phyloP scores from a whole-genome alignment of 495 filamentous ascomycete genomes.

The Lasiosphaeria hispida region DNA sequence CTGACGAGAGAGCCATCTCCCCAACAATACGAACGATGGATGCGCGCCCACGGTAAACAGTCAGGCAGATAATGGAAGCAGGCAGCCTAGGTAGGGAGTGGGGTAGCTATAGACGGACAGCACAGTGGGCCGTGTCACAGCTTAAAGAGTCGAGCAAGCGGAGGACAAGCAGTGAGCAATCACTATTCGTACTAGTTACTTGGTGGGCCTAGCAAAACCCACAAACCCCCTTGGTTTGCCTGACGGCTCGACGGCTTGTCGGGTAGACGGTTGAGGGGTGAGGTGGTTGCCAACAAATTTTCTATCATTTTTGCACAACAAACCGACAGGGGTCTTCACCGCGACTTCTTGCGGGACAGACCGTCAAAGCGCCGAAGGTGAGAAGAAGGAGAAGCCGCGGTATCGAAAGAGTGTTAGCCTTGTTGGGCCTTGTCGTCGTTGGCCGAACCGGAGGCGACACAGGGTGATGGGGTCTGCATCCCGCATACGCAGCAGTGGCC shows the following conservation, averaged over 20 bases:
- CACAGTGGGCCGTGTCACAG: neutral
- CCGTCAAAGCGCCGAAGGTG: constrained; percentile 18
- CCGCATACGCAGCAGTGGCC: constrained; percentile 6
- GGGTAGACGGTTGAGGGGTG: neutral
- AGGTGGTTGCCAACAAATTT: constrained; percentile 1
- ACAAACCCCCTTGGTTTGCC: too few species aligned
- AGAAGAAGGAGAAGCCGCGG: neutral
- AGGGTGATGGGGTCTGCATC: constrained; percentile 1
- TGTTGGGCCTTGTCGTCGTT: too few species aligned
- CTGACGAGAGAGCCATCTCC: constrained; percentile 15
- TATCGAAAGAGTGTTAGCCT: too few species aligned
- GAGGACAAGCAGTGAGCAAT: neutral
- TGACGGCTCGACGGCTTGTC: neutral
- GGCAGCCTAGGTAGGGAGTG: neutral
- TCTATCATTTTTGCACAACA: neutral
- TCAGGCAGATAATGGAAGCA: neutral
- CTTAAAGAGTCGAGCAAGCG: neutral
- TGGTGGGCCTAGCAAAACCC: too few species aligned
- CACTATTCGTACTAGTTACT: neutral
- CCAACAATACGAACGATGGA: neutral
- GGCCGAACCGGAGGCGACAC: neutral
- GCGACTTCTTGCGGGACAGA: constrained; percentile 14
- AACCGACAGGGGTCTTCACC: constrained; percentile 12
- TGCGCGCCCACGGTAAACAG: constrained; percentile 5
- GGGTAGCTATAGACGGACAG: neutral